Evolutionary conservation across 768 basidiomycete genomes (phyloP), one percentile per base, ranked within the genome.

Genomic region (Tremella fuciformis): DNA sequence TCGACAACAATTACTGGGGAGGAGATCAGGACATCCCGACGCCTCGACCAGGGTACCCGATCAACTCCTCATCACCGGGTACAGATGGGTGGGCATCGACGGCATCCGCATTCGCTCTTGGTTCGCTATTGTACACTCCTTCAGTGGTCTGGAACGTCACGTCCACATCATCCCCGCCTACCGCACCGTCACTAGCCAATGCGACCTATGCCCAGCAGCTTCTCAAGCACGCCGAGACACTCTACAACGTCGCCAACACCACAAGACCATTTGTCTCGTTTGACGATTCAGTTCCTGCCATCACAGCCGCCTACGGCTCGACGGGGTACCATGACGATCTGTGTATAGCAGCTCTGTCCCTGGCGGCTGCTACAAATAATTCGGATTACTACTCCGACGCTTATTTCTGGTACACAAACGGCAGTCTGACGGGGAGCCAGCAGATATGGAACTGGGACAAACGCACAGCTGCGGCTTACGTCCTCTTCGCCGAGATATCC

Each of bases 391-490:
- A 85, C 67, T 70, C 80, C 19, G 83, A 88, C 58, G 88, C 88
- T 1, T 81, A 84, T 69, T 72, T 78, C 7, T 84, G 83, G 69
- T 91, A 85, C 73, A 68, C 77, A 9, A 77, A 83, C 29, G 88
- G 83, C 69, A 74, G 80, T 21, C 80, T 93, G 0, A 74, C 77
- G 1, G 80, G 80, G 0, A 78, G 81, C 34, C 77, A 85, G 46
- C 77, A 80, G 1, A 84, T 87, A 4, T 88, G 91, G 77, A 92
- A 92, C 73, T 97, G 92, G 92, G 92, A 92, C 71, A 83, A 84
- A 2, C 88, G 89, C 74, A 84, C 83, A 0, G 87, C 89, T 1
- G 92, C 86, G 1, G 69, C 90, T 0, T 82, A 84, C 41, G 83
- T 93, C 18, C 77, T 94, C 7, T 88, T 86, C 59, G 82, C 86